Percentiles rank a stretch among this genome's conserved stretches.
These are phyloP conservation scores for Recurvomyces mirabilis DNA, from an alignment of 495 filamentous ascomycete genomes.

Conservation along the genomic window DNA sequence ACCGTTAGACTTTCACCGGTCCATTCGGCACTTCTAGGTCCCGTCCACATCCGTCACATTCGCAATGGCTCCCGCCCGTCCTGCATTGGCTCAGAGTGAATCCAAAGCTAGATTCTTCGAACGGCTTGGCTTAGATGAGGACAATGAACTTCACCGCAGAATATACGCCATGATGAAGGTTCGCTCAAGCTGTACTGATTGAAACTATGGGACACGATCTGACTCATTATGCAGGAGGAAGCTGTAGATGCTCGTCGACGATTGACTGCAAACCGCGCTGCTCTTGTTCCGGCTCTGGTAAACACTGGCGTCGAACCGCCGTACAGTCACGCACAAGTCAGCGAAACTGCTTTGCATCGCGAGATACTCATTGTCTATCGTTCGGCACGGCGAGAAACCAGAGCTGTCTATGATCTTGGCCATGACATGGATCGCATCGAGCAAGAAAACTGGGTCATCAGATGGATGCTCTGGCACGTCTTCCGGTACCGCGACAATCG, in stretches of 20 bases:
- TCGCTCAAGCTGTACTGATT: neutral
- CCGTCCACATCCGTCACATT: neutral
- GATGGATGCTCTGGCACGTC: conserved; percentile 33
- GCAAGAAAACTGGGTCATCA: conserved; percentile 32
- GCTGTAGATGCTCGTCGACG: conserved; percentile 25
- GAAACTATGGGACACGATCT: neutral
- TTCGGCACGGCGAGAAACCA: conserved; percentile 16
- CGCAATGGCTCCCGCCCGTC: conserved; percentile 1
- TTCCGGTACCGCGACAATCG: conserved; percentile 33
- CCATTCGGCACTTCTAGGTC: conserved; percentile 1
- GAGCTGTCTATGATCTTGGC: conserved; percentile 25
- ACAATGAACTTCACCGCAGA: conserved; percentile 18
- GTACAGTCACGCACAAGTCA: conserved; percentile 26
- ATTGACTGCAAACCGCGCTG: conserved; percentile 19
- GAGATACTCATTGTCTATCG: conserved; percentile 25
- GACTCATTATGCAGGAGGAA: conserved; percentile 22
- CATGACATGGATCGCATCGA: conserved; percentile 20
- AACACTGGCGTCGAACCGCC: conserved; percentile 18
- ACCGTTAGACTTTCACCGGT: neutral
- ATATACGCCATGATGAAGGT: conserved; percentile 28
- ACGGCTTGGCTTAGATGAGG: conserved; percentile 22
- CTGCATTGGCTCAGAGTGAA: conserved; percentile 22
- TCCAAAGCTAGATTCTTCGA: conserved; percentile 25
- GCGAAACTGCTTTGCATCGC: conserved; percentile 29
- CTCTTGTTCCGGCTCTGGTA: conserved; percentile 17